Percentiles rank a stretch among this genome's conserved stretches.
These are phyloP conservation scores for Aureobasidium sp. DNA, from an alignment of 2,329 filamentous ascomycete genomes.

Conservation along the genomic window DNA sequence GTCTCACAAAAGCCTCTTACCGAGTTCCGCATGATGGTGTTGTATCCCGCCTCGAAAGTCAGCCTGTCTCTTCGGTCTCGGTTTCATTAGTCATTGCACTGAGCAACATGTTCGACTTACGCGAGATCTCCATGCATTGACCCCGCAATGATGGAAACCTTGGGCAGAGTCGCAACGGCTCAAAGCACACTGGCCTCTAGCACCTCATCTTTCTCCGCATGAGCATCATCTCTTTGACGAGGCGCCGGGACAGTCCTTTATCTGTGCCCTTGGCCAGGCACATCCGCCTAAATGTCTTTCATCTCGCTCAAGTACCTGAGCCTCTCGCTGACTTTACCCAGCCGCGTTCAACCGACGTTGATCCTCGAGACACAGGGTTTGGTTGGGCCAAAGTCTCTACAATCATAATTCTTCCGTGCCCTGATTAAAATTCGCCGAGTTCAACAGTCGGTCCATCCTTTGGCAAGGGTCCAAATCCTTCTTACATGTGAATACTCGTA, in stretches of 20 bases:
- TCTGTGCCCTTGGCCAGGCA: not conserved
- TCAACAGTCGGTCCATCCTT: not conserved
- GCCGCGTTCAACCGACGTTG: not conserved
- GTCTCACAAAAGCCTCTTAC: not conserved
- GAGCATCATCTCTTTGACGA: not conserved
- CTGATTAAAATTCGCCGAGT: constrained; percentile 5
- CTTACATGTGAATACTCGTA: constrained; percentile 4
- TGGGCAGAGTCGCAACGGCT: constrained; percentile 1
- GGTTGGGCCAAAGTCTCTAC: constrained; percentile 1
- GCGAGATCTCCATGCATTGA: not conserved
- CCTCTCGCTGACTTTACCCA: not conserved
- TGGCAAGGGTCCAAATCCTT: not conserved
- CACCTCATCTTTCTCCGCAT: not conserved
- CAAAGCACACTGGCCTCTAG: not conserved
- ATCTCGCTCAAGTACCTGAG: not conserved
- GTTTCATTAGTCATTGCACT: constrained; percentile 3
- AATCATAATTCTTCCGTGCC: not conserved
- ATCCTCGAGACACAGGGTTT: not conserved
- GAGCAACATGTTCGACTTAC: not conserved
- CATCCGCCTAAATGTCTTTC: constrained; percentile 6
- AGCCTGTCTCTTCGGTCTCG: not conserved
- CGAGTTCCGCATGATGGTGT: not conserved
- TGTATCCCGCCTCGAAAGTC: not conserved
- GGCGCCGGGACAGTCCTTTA: not conserved
- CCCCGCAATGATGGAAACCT: not conserved